Evolutionary conservation across 176 grass and related monocot genomes (phyloP).

Genomic region (Oryza australiensis): DNA sequence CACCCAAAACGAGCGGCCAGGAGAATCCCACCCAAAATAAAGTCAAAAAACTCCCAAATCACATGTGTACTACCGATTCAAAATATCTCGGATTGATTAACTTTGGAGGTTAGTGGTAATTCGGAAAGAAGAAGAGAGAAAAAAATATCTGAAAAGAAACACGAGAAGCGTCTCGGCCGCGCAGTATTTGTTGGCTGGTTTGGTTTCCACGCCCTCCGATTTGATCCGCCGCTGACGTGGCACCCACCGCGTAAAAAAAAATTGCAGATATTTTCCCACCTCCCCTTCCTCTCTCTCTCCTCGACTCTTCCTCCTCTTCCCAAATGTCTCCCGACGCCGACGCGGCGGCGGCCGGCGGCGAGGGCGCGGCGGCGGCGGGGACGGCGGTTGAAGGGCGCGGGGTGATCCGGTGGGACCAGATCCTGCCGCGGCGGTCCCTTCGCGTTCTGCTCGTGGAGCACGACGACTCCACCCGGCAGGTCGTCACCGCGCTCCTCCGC

Average conservation of each 20-base stretch:
- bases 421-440: conserved; percentile 77
- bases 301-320: not conserved
- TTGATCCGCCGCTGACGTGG: conserved; percentile 42
- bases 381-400: not conserved
- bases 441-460: conserved; percentile 94
- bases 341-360: not conserved
- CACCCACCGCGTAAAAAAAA: not conserved
- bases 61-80: not conserved
- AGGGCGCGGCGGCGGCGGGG: not conserved
- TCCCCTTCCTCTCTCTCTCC: not conserved
- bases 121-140: too few species aligned
- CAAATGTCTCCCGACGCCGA: conserved; percentile 60
- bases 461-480: conserved; percentile 88
- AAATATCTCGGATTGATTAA: not conserved
- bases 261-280: conserved; percentile 47
- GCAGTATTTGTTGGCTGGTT: not conserved
- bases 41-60: not conserved
- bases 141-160: too few species aligned
- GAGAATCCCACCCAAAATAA: not conserved
- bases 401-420: conserved; percentile 68
- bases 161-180: not conserved
- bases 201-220: not conserved
- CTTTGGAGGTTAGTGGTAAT: not conserved
- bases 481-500: conserved; percentile 91
- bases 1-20: not conserved